These are phyloP conservation scores for Sonneratia alba DNA, from an alignment of 345 rosid genomes.

Conservation along the genomic window DNA sequence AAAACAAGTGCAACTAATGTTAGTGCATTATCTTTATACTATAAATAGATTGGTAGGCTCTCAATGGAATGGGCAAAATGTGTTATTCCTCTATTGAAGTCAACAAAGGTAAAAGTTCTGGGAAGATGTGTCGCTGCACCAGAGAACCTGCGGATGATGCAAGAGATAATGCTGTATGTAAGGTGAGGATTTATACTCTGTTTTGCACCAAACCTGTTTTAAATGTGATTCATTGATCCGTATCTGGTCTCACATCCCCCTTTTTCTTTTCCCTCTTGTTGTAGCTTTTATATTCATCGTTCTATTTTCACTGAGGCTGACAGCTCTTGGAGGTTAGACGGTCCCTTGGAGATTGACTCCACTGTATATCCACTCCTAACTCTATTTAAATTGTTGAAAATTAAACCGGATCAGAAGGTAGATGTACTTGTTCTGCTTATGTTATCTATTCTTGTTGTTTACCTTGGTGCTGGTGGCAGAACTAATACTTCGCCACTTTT, in stretches of 20 bases:
- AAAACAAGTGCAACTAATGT: background rate
- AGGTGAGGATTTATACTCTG: constrained; percentile 14
- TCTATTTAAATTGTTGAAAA: constrained; percentile 31
- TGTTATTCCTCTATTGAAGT: constrained; percentile 31
- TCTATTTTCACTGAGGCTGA: constrained; percentile 27
- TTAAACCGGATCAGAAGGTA: constrained; percentile 41
- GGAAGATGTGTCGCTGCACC: constrained; percentile 45
- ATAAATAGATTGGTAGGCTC: constrained; percentile 44
- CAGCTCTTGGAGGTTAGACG: constrained; percentile 38
- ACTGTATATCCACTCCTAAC: constrained; percentile 37
- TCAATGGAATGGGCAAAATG: constrained; percentile 52
- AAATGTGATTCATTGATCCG: background rate
- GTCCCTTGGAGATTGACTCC: constrained; percentile 25
- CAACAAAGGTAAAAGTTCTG: constrained; percentile 33
- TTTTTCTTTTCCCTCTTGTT: constrained; percentile 21
- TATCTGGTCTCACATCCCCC: background rate
- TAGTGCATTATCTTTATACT: background rate
- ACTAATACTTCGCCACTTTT: background rate
- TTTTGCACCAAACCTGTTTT: background rate
- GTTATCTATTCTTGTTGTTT: background rate
- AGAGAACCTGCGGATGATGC: constrained; percentile 30
- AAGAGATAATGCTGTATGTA: constrained; percentile 42
- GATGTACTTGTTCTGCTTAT: background rate
- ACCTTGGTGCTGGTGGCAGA: background rate
- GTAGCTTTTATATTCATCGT: constrained; percentile 42